A percentile compares a stretch with the other conserved stretches of the same genome.
These are phyloP conservation scores for Arthrobotrys sinensis DNA, from an alignment of 2,329 filamentous ascomycete species.

Conservation along the genomic window DNA sequence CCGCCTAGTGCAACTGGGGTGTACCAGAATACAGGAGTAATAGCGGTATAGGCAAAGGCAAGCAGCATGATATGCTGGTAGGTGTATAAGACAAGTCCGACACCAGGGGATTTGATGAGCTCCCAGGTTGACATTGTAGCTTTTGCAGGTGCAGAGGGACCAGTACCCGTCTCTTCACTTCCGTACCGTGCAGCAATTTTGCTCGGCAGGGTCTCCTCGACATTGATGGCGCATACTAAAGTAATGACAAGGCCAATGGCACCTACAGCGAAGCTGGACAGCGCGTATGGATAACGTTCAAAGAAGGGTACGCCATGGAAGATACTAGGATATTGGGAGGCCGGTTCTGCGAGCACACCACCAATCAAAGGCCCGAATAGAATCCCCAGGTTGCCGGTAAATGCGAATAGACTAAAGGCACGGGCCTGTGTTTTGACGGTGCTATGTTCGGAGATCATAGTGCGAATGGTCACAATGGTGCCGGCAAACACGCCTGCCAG, in stretches of 20 bases:
- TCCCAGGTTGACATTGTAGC: constrained; percentile 70
- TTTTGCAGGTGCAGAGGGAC: constrained; percentile 39
- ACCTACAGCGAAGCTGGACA: constrained; percentile 75
- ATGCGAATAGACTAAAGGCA: constrained; percentile 83
- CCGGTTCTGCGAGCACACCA: constrained; percentile 79
- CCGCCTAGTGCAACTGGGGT: constrained; percentile 77
- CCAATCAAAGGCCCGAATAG: constrained; percentile 80
- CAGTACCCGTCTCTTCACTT: constrained; percentile 58
- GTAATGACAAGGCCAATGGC: constrained; percentile 72
- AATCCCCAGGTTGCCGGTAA: constrained; percentile 81
- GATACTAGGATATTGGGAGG: constrained; percentile 73
- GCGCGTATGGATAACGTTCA: constrained; percentile 76
- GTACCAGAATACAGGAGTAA: constrained; percentile 79
- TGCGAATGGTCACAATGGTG: constrained; percentile 80
- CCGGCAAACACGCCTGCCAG: constrained; percentile 81
- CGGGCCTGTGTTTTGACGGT: constrained; percentile 79
- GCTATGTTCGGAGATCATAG: constrained; percentile 83
- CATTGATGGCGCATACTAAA: constrained; percentile 72
- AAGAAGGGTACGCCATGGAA: constrained; percentile 76
- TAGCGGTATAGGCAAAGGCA: constrained; percentile 79
- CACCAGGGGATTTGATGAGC: constrained; percentile 76
- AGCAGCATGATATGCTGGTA: constrained; percentile 79
- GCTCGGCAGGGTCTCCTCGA: constrained; percentile 73
- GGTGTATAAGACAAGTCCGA: constrained; percentile 76
- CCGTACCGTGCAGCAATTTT: constrained; percentile 18